phyloP scores from a whole-genome alignment of 148 eudicot genomes.

The Cornus kousa region DNA sequence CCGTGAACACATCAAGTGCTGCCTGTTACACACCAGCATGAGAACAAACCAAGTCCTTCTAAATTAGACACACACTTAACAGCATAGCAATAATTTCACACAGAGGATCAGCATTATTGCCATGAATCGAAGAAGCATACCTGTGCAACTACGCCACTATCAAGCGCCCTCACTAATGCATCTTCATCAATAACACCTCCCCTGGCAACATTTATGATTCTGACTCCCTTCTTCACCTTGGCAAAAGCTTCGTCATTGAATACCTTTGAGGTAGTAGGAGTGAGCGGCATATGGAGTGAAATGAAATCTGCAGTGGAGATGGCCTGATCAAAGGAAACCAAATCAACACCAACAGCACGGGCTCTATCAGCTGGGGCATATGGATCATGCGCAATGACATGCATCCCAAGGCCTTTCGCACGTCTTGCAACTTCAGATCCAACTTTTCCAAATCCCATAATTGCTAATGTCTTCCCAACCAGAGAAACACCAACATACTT shows the following conservation, averaged over 20 bases:
- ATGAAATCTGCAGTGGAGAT: slow-evolving; percentile 59
- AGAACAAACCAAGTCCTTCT: background rate
- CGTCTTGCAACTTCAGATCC: slow-evolving; percentile 81
- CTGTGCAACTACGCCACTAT: slow-evolving; percentile 67
- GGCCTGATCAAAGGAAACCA: slow-evolving; percentile 67
- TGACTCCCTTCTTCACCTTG: slow-evolving; percentile 75
- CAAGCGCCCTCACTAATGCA: slow-evolving; percentile 76
- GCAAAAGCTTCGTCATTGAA: slow-evolving; percentile 64
- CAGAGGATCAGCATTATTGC: background rate
- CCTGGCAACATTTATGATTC: slow-evolving; percentile 71
- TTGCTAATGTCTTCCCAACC: slow-evolving; percentile 72
- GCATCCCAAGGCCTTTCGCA: slow-evolving; percentile 83
- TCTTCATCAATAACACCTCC: slow-evolving; percentile 88
- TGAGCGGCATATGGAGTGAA: slow-evolving; percentile 87
- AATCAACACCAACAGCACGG: slow-evolving; percentile 66
- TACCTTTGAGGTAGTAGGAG: slow-evolving; percentile 55
- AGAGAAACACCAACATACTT: slow-evolving; percentile 78
- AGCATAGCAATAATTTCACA: background rate
- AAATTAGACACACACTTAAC: background rate
- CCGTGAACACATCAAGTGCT: slow-evolving; percentile 69
- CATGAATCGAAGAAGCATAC: slow-evolving; percentile 19
- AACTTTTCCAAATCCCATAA: slow-evolving; percentile 84
- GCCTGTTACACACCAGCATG: slow-evolving; percentile 36
- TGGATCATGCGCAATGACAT: slow-evolving; percentile 72
- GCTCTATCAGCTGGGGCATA: slow-evolving; percentile 84